Evolutionary conservation across 768 basidiomycete species (phyloP).

Genomic region (Pisolithus microcarpus): DNA sequence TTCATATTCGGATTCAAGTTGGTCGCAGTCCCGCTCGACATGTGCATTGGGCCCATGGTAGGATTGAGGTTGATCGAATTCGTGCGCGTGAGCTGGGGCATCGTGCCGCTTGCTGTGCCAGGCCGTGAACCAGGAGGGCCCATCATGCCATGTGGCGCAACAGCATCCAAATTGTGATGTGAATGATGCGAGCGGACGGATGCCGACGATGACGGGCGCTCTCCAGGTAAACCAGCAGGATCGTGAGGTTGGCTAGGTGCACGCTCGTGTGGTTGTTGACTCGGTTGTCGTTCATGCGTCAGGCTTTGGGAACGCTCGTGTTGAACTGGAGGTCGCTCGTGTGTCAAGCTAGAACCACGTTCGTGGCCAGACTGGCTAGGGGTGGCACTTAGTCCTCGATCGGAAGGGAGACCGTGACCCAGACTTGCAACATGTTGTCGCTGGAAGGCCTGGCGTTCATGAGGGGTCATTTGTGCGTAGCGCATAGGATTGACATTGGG

Average conservation of each 20-base stretch:
- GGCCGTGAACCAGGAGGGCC: conserved; percentile 21
- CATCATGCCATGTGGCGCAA: conserved; percentile 14
- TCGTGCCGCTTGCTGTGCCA: conserved; percentile 18
- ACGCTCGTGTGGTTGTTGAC: conserved; percentile 19
- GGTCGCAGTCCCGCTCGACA: conserved; percentile 1
- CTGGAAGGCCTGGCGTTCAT: conserved; percentile 23
- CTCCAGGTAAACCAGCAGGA: conserved; percentile 9
- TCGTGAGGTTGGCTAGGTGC: conserved; percentile 20
- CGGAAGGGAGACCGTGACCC: conserved; percentile 8
- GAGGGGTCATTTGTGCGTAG: conserved; percentile 22
- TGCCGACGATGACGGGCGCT: conserved; percentile 23
- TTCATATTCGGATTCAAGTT: conserved; percentile 7
- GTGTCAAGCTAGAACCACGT: conserved; percentile 14
- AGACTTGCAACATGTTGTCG: conserved; percentile 17
- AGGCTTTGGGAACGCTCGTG: conserved; percentile 14
- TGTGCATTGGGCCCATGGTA: conserved; percentile 10
- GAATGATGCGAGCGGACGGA: conserved; percentile 24
- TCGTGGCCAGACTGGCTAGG: conserved; percentile 15
- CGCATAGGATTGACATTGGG: conserved; percentile 16
- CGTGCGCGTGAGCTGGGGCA: conserved; percentile 17
- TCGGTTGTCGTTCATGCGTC: conserved; percentile 13
- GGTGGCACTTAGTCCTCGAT: conserved; percentile 11
- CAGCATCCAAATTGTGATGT: conserved; percentile 14
- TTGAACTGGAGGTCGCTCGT: conserved; percentile 21
- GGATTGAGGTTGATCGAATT: conserved; percentile 19